phyloP scores from a whole-genome alignment of 345 rosid species.

The Orychophragmus violaceus region DNA sequence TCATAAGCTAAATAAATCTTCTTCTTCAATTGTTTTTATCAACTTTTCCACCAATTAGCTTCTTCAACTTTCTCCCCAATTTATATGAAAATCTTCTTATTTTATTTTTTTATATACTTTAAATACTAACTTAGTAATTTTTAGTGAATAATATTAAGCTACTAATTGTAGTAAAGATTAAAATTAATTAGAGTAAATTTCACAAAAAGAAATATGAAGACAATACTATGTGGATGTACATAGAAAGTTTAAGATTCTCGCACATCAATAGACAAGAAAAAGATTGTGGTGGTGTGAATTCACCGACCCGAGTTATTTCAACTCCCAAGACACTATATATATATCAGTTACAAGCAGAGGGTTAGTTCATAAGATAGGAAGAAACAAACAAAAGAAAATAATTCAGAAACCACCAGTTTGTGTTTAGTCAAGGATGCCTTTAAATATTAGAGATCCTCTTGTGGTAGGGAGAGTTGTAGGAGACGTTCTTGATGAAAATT shows the following conservation, averaged over 20 bases:
- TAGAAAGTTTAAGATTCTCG: slow-evolving; percentile 12
- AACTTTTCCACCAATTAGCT: too few species aligned
- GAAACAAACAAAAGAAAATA: neutral
- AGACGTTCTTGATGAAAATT: too few species aligned
- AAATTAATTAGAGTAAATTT: too few species aligned
- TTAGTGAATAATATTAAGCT: too few species aligned
- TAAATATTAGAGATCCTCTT: slow-evolving; percentile 18
- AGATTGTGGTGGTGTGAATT: slow-evolving; percentile 24
- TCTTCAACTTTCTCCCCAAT: too few species aligned
- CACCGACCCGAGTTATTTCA: too few species aligned
- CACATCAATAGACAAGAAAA: slow-evolving; percentile 15
- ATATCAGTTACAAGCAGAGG: neutral
- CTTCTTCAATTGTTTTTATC: too few species aligned
- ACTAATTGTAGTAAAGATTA: too few species aligned
- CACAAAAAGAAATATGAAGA: slow-evolving; percentile 8
- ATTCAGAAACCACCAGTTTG: neutral
- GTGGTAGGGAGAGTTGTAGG: slow-evolving; percentile 20
- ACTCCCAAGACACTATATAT: slow-evolving; percentile 22
- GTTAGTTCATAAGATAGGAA: neutral
- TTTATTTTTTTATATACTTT: too few species aligned
- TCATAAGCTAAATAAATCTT: too few species aligned
- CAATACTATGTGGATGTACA: slow-evolving; percentile 5
- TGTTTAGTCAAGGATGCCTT: neutral
- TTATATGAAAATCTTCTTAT: too few species aligned
- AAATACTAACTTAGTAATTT: too few species aligned